phyloP scores from a whole-genome alignment of 2,329 filamentous ascomycete genomes.

The Curvularia sp. region DNA sequence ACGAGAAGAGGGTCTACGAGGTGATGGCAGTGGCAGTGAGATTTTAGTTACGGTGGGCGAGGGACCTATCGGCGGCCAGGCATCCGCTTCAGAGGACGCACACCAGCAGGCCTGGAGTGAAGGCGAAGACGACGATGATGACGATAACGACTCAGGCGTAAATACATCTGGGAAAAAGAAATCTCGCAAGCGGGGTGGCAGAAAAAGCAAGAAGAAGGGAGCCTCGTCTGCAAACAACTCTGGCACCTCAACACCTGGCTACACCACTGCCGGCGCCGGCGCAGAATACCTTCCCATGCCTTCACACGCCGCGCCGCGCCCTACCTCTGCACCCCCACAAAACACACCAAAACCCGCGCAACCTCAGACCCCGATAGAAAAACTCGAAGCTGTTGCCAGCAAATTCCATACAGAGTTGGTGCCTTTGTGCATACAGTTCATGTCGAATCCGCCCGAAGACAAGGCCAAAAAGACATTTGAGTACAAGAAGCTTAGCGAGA shows the following conservation, averaged over 20 bases:
- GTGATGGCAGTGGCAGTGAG: conserved; percentile 66
- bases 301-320: conserved; percentile 43
- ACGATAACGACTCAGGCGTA: conserved; percentile 39
- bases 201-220: conserved; percentile 57
- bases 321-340: conserved; percentile 46
- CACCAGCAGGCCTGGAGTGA: conserved; percentile 37
- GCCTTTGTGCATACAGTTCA: conserved; percentile 70
- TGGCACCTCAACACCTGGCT: conserved; percentile 53
- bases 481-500: conserved; percentile 77
- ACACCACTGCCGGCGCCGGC: conserved; percentile 37
- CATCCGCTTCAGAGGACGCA: conserved; percentile 48
- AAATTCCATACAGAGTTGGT: conserved; percentile 70
- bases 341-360: conserved; percentile 28
- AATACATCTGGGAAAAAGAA: conserved; percentile 44
- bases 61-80: conserved; percentile 51
- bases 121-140: conserved; percentile 52
- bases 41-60: conserved; percentile 66
- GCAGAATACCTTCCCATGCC: conserved; percentile 50
- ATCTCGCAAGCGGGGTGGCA: conserved; percentile 44
- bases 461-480: conserved; percentile 73
- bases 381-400: conserved; percentile 69
- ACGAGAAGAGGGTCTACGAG: conserved; percentile 64
- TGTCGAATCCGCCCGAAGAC: conserved; percentile 64
- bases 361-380: conserved; percentile 56
- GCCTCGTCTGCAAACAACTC: conserved; percentile 50